Base-by-base conservation (phyloP, 306 rosid genomes). In the Fragaria ananassa region DNA sequence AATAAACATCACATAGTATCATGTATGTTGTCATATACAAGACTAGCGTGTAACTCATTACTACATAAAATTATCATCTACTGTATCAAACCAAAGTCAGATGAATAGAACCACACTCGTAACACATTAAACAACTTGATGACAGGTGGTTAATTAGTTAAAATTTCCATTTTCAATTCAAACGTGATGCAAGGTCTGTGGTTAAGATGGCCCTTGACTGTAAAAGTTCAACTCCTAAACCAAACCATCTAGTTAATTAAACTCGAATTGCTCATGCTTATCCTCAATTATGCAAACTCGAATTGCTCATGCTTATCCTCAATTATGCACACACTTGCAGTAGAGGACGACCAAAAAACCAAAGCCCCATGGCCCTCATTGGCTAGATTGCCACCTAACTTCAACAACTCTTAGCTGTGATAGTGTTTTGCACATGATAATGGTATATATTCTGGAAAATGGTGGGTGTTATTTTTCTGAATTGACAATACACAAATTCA, bases 401-500 rank as follows among this genome's bases (percentile, higher is more conserved):
- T 13, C 21, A 18, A 65, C 70, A 37, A 65, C 70, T 65, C 70
- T 37, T 7, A 3, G 70, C 29, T 65, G 29, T 65, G 68, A 18
- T 37, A 8, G 27, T 65, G 47, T 8, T 37, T 65, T 65, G 70
- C 47, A 37, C 49, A 21, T 72, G 42, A 54, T 17, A 60, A 46
- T 47, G 74, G 10, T 6, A 42, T 42, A 6, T 39, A 53, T 34
- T 37, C 31, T 18, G 64, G 65, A 72, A 54, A 65, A 17, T 56
- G 68, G 74, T 63, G 10, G 58, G 65, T 78, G 70, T 51, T 67
- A 78, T 72, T 78, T 72, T 78, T 71, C 71, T 58, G 54, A 62
- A 82, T 25, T 69, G 64, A 70, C 39, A 53, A 23, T 45, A 31
- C 77, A 82, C 83, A 74, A 46, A 14, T 58, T 67, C 76, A 72